Conservation (phyloP, 345 rosid species). For the Acer negundo region DNA sequence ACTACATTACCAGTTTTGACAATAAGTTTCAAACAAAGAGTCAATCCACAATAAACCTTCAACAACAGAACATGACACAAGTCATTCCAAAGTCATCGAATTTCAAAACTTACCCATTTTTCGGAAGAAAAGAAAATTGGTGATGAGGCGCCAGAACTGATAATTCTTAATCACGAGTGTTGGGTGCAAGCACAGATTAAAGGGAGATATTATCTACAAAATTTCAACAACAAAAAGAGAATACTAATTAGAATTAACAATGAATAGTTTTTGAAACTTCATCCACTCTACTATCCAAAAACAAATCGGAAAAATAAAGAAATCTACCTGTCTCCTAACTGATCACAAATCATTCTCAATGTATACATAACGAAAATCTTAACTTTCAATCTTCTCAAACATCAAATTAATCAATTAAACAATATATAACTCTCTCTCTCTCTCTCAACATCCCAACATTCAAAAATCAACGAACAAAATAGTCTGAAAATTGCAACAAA, state of each 20-base stretch:
- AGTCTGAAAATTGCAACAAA: conserved; percentile 11
- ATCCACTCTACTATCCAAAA: neutral
- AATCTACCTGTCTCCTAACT: neutral
- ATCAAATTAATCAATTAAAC: conserved; percentile 5
- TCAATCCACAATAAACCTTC: neutral
- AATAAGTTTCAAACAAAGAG: neutral
- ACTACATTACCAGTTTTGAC: neutral
- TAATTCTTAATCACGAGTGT: conserved; percentile 80
- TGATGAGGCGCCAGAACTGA: conserved; percentile 97
- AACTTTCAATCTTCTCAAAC: neutral
- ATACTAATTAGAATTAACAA: conserved; percentile 7
- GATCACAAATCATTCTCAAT: neutral
- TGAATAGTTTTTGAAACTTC: neutral
- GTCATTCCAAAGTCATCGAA: neutral
- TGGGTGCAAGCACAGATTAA: conserved; percentile 82
- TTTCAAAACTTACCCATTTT: conserved; percentile 68
- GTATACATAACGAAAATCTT: neutral
- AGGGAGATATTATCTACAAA: conserved; percentile 83
- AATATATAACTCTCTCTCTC: too few species aligned
- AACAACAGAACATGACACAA: neutral
- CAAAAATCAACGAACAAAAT: neutral
- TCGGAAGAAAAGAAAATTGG: conserved; percentile 94
- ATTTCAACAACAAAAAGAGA: conserved; percentile 7
- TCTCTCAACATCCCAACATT: neutral
- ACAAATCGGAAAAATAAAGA: neutral